Evolutionary conservation across 1,284 basidiomycete species (phyloP).

Genomic region (Sanghuangporus weigelae): DNA sequence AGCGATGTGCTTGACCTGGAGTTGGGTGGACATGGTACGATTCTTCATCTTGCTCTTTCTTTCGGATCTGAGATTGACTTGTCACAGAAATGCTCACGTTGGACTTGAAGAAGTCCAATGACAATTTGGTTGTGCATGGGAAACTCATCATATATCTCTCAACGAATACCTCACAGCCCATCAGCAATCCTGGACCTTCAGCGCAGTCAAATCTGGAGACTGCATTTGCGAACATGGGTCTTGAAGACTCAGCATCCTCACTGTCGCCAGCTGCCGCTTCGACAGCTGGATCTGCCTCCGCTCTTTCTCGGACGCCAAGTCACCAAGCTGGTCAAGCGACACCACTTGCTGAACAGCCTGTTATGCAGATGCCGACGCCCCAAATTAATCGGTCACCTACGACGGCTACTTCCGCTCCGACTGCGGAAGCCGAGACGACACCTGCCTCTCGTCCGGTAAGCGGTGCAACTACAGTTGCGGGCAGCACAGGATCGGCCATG

Average conservation of each 20-base stretch:
- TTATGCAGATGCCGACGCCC: slow-evolving; percentile 33
- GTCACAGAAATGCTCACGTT: slow-evolving; percentile 79
- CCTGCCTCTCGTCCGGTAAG: slow-evolving; percentile 33
- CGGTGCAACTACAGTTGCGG: slow-evolving; percentile 20
- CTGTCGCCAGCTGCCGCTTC: slow-evolving; percentile 36
- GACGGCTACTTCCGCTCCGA: slow-evolving; percentile 27
- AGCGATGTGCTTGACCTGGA: slow-evolving; percentile 88
- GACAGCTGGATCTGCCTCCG: slow-evolving; percentile 27
- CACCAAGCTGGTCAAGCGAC: slow-evolving; percentile 36
- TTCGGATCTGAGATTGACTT: not conserved
- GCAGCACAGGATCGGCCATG: slow-evolving; percentile 21
- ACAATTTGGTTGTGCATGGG: slow-evolving; percentile 84
- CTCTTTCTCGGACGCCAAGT: slow-evolving; percentile 49
- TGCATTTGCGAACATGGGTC: slow-evolving; percentile 52
- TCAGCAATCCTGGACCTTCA: slow-evolving; percentile 69
- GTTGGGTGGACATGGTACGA: slow-evolving; percentile 82
- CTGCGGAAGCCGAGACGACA: slow-evolving; percentile 31
- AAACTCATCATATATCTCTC: slow-evolving; percentile 88
- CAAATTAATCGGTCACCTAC: slow-evolving; percentile 25
- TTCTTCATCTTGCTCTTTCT: not conserved
- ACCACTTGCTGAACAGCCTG: slow-evolving; percentile 33
- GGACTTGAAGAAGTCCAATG: slow-evolving; percentile 87
- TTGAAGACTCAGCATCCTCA: slow-evolving; percentile 48
- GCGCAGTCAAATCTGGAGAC: slow-evolving; percentile 50
- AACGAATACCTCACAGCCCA: slow-evolving; percentile 75